Percentiles rank a stretch among this genome's conserved stretches.
phyloP scores from a whole-genome alignment of 176 grass and related monocot genomes.

The Musa itinerans region DNA sequence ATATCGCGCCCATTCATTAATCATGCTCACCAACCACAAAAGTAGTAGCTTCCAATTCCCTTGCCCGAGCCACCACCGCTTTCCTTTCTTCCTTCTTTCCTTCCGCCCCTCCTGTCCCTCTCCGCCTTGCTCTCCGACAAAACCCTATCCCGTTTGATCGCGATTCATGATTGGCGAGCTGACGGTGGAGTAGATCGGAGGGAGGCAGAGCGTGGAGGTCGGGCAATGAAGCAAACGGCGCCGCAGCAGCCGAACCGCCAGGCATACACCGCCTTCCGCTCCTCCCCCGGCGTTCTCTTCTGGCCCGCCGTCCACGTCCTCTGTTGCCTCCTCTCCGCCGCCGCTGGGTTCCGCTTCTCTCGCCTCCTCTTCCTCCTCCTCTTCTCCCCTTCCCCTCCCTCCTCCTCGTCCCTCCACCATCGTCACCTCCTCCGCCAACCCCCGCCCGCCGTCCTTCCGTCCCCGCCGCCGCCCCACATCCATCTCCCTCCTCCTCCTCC shows the following conservation, averaged over 20 bases:
- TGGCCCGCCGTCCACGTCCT: slow-evolving; percentile 1
- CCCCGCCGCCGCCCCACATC: background rate
- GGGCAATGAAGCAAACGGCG: slow-evolving; percentile 7
- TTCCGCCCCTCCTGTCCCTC: background rate
- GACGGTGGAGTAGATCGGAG: background rate
- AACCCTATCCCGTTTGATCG: background rate
- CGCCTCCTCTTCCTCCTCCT: slow-evolving; percentile 6
- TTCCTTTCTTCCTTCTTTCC: background rate
- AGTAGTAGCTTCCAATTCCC: too few species aligned
- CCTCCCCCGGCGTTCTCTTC: slow-evolving; percentile 1
- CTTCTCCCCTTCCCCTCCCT: slow-evolving; percentile 4
- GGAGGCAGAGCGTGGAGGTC: background rate
- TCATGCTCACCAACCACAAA: too few species aligned
- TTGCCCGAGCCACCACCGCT: background rate
- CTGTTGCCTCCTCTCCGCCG: slow-evolving; percentile 10
- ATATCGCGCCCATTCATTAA: too few species aligned
- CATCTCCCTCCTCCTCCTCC: background rate
- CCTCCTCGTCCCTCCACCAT: slow-evolving; percentile 16
- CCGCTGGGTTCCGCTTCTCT: slow-evolving; percentile 5
- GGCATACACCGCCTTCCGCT: background rate
- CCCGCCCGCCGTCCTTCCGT: background rate
- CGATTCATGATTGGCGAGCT: background rate
- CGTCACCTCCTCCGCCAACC: slow-evolving; percentile 19
- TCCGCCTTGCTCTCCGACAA: background rate
- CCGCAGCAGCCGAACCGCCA: slow-evolving; percentile 11